Conservation (phyloP, 2,329 filamentous ascomycete genomes). For the Ceratocystis eucalypticola region DNA sequence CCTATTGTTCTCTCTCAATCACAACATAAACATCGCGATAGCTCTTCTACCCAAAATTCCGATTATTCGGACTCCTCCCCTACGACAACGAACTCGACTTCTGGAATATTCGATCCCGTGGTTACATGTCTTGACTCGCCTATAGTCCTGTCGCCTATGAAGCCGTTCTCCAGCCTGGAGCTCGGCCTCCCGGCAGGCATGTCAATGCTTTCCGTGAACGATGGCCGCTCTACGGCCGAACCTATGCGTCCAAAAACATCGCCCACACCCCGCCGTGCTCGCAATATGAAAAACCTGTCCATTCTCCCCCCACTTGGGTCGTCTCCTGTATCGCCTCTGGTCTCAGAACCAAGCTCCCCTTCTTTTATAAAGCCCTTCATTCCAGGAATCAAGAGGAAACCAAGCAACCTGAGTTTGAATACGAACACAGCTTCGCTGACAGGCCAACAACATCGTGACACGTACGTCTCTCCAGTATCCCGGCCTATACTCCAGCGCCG, state of each 20-base stretch:
- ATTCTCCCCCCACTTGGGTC: constrained; percentile 50
- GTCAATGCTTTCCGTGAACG: constrained; percentile 31
- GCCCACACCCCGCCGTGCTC: constrained; percentile 55
- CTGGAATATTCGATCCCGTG: constrained; percentile 76
- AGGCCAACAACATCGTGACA: constrained; percentile 36
- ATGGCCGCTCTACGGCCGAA: constrained; percentile 25
- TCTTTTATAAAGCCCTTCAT: constrained; percentile 70
- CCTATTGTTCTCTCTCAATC: neutral
- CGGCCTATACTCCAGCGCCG: constrained; percentile 48
- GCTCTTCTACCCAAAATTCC: constrained; percentile 51
- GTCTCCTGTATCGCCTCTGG: constrained; percentile 33
- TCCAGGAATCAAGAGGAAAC: constrained; percentile 57
- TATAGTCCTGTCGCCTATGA: constrained; percentile 56
- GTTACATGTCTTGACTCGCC: constrained; percentile 90
- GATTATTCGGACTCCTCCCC: constrained; percentile 90
- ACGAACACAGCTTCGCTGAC: constrained; percentile 49
- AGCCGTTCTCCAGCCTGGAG: constrained; percentile 52
- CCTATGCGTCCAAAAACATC: constrained; percentile 50
- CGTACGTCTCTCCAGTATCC: constrained; percentile 42
- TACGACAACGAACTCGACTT: constrained; percentile 85
- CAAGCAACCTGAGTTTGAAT: constrained; percentile 65
- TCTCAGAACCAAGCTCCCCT: constrained; percentile 56
- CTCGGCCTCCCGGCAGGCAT: constrained; percentile 28
- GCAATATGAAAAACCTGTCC: constrained; percentile 73
- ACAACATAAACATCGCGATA: constrained; percentile 25